Base-by-base conservation (phyloP, 2,329 filamentous ascomycete genomes). In the Cyclaneusma minus region DNA sequence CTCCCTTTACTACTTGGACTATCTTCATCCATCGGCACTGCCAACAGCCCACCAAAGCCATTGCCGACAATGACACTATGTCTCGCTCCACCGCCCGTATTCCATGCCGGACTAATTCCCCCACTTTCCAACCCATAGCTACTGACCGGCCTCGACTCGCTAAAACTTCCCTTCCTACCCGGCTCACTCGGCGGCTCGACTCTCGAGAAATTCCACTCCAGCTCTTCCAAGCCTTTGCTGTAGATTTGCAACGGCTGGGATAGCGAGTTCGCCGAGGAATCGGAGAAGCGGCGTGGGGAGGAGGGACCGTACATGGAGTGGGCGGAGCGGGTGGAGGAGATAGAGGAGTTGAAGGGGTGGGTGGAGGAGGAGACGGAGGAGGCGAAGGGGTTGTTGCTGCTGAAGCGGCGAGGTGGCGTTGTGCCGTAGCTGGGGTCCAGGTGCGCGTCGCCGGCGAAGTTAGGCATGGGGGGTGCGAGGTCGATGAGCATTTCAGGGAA, bases 401-500 rank as follows among this genome's bases (percentile, higher is more conserved):
- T 39, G 19, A 47, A 38, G 9, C 18, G 27, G 4, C 13, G 7
- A 8, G 7, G 24, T 7, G 10, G 12, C 13, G 22, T 7, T 8
- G 12, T 8, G 12, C 12, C 12, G 8, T 7, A 13, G 6, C 48
- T 47, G 21, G 39, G 36, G 5, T 34, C 33, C 5, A 35, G 32
- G 11, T 36, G 27, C 20, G 23, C 24, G 32, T 55, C 51, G 8
- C 31, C 38, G 13, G 57, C 59, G 33, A 66, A 68, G 1, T 60
- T 50, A 5, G 60, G 56, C 2, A 57, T 58, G 3, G 80, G 76
- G 2, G 77, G 78, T 2, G 73, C 67, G 5, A 87, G 60, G 9
- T 42, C 47, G 7, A 84, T 63, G 5, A 94, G 67, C 7, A 75
- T 64, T 38, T 92, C 82, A 2, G 84, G 74, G 46, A 95, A 93